Evolutionary conservation across 2,329 filamentous ascomycete species (phyloP).

Genomic region (Leptographium galeiforme): DNA sequence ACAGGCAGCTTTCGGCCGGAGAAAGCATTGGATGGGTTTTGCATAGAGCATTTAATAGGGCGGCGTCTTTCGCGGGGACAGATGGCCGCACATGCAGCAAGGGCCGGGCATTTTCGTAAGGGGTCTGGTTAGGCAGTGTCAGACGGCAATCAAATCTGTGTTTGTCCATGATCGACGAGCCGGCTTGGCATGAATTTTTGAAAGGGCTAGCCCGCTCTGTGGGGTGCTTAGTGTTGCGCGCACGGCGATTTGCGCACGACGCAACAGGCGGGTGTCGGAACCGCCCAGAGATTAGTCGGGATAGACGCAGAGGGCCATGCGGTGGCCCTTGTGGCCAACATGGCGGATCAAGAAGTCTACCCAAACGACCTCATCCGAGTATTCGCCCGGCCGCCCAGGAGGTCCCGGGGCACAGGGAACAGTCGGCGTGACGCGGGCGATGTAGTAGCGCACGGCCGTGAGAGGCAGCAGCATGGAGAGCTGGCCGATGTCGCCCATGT

Average conservation of each 20-base stretch:
- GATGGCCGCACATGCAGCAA: background rate
- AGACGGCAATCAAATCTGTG: too few species aligned
- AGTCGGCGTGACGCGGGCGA: background rate
- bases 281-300: too few species aligned
- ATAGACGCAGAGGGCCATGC: conserved; percentile 3
- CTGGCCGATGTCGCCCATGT: conserved; percentile 11
- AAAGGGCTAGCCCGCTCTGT: too few species aligned
- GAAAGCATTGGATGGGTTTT: background rate
- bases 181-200: too few species aligned
- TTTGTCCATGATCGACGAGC: too few species aligned
- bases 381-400: conserved; percentile 2
- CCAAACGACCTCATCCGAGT: conserved; percentile 6
- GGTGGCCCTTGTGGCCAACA: conserved; percentile 7
- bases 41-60: background rate
- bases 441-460: conserved; percentile 2
- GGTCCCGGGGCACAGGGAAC: background rate
- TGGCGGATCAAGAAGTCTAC: conserved; percentile 4
- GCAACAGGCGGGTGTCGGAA: too few species aligned
- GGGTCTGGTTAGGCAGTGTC: background rate
- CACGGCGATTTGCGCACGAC: too few species aligned
- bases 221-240: too few species aligned
- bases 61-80: background rate
- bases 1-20: background rate
- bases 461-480: conserved; percentile 8
- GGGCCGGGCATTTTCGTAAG: background rate